These are phyloP conservation scores for Viridothelium virens DNA, from an alignment of 495 filamentous ascomycete species.

Conservation along the genomic window DNA sequence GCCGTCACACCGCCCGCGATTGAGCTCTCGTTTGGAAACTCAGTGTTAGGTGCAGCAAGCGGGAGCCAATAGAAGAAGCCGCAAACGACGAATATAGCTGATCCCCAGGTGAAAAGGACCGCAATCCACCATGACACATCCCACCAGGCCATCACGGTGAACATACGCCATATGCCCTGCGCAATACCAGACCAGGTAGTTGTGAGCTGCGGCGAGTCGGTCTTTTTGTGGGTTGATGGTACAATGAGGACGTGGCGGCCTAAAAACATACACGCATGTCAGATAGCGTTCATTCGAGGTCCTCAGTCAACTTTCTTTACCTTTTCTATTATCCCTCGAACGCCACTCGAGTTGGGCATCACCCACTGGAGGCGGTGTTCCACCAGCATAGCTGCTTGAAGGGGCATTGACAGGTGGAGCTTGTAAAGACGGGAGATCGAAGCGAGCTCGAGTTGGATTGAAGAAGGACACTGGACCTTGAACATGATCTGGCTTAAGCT, in stretches of 20 bases:
- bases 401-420: background rate
- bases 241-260: slow-evolving; percentile 1
- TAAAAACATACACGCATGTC: background rate
- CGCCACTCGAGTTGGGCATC: slow-evolving; percentile 2
- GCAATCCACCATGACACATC: slow-evolving; percentile 13
- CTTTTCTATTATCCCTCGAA: slow-evolving; percentile 8
- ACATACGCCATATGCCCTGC: background rate
- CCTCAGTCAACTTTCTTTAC: background rate
- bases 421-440: background rate
- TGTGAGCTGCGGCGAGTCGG: slow-evolving; percentile 3
- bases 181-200: background rate
- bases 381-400: background rate
- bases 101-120: slow-evolving; percentile 16
- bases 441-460: slow-evolving; percentile 5
- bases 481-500: background rate
- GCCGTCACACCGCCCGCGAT: slow-evolving; percentile 13
- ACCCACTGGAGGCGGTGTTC: slow-evolving; percentile 2
- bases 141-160: slow-evolving; percentile 1
- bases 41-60: slow-evolving; percentile 8
- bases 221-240: background rate
- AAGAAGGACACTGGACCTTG: slow-evolving; percentile 4
- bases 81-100: slow-evolving; percentile 13
- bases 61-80: slow-evolving; percentile 19
- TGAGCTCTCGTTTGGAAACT: slow-evolving; percentile 8
- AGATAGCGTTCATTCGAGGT: background rate